These are phyloP conservation scores for Amanita rubescens DNA, from an alignment of 768 basidiomycete genomes.

Conservation along the genomic window DNA sequence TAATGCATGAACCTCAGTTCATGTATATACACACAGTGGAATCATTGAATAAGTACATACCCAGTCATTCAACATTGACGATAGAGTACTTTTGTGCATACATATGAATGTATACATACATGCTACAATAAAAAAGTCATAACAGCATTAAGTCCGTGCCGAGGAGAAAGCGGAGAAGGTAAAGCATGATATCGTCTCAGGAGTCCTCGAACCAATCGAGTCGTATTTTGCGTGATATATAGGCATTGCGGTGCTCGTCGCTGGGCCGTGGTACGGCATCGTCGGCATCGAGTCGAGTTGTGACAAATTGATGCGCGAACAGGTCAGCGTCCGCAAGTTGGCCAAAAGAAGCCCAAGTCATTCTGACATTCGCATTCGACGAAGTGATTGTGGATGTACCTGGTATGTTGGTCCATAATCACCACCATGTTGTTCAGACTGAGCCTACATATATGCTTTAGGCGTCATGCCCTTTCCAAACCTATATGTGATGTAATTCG, in stretches of 20 bases:
- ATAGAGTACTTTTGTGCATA: no score
- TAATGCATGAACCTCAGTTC: no score
- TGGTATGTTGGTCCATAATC: slow-evolving; percentile 81
- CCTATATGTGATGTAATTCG: slow-evolving; percentile 79
- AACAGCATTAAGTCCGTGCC: no score
- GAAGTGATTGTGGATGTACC: slow-evolving; percentile 30
- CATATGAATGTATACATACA: no score
- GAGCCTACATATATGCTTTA: slow-evolving; percentile 71
- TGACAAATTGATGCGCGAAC: slow-evolving; percentile 39
- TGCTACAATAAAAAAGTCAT: no score
- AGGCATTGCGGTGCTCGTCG: slow-evolving; percentile 4
- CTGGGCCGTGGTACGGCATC: background rate
- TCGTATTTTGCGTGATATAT: slow-evolving; percentile 7
- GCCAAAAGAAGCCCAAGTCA: no score
- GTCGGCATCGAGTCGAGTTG: slow-evolving; percentile 12
- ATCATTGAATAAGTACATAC: no score
- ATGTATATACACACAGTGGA: no score
- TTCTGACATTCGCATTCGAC: no score
- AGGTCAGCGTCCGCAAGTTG: slow-evolving; percentile 57
- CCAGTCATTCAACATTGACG: no score
- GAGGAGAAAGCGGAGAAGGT: no score
- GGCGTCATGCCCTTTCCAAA: slow-evolving; percentile 89
- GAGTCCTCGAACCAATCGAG: slow-evolving; percentile 2
- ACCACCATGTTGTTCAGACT: slow-evolving; percentile 69
- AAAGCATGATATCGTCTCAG: slow-evolving; percentile 3